Percentiles rank a stretch among this genome's conserved stretches.
Evolutionary conservation across 148 eudicot species (phyloP).

Genomic region (Dianthus caryophyllus): DNA sequence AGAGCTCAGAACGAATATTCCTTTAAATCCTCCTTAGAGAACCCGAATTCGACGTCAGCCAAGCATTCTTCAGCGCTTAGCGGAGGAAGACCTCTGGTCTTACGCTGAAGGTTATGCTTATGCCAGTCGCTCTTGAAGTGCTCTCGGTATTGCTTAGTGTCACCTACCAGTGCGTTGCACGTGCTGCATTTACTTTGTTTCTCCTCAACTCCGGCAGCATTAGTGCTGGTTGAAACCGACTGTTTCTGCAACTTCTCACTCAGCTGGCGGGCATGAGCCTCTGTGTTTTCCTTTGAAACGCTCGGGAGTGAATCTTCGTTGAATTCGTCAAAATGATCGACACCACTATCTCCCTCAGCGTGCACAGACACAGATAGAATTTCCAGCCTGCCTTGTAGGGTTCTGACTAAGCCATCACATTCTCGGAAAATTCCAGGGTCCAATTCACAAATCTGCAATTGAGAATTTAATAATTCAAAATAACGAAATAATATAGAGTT

Average conservation of each 20-base stretch:
- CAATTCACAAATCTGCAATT: slow-evolving; percentile 69
- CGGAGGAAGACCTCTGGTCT: slow-evolving; percentile 78
- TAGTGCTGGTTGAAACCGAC: slow-evolving; percentile 32
- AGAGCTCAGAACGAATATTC: slow-evolving; percentile 48
- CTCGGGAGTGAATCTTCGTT: slow-evolving; percentile 41
- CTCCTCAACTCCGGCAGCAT: slow-evolving; percentile 32
- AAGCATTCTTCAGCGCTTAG: slow-evolving; percentile 78
- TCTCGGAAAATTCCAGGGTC: slow-evolving; percentile 79
- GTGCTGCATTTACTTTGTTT: slow-evolving; percentile 85
- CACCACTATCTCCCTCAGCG: slow-evolving; percentile 61
- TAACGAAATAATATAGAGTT: too few species aligned
- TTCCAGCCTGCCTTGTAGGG: slow-evolving; percentile 75
- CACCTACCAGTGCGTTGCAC: slow-evolving; percentile 78
- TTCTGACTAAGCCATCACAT: slow-evolving; percentile 66
- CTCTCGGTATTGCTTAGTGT: slow-evolving; percentile 78
- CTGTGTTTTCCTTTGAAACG: slow-evolving; percentile 34
- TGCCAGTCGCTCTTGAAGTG: slow-evolving; percentile 99
- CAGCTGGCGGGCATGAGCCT: slow-evolving; percentile 35
- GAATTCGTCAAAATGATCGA: slow-evolving; percentile 61
- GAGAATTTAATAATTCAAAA: too few species aligned
- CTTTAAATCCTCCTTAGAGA: slow-evolving; percentile 60
- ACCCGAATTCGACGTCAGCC: slow-evolving; percentile 59
- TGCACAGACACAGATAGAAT: slow-evolving; percentile 85
- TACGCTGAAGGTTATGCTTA: slow-evolving; percentile 77
- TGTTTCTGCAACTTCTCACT: slow-evolving; percentile 60